A percentile compares a stretch with the other conserved stretches of the same genome.
Evolutionary conservation across 225 moss, liverwort and hornwort species (phyloP).

Genomic region (Straminergon stramineum): DNA sequence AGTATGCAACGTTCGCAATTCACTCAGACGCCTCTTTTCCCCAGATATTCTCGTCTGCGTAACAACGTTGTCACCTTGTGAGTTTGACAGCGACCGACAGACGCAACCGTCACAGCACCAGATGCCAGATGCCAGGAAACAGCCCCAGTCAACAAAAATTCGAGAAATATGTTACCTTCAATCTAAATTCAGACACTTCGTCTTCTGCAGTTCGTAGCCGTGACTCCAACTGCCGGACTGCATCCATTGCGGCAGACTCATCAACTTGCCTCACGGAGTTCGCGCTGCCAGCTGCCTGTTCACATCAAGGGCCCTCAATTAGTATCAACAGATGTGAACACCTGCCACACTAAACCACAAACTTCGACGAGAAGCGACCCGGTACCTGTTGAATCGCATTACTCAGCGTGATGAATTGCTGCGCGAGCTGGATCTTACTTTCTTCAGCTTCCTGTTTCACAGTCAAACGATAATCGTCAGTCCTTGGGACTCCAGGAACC

Average conservation of each 20-base stretch:
- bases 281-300: constrained; percentile 60
- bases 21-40: constrained; percentile 70
- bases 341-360: not conserved
- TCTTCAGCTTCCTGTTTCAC: constrained; percentile 72
- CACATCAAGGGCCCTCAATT: not conserved
- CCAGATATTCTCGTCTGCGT: constrained; percentile 66
- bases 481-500: not conserved
- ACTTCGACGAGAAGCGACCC: not conserved
- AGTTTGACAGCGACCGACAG: not conserved
- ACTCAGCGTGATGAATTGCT: constrained; percentile 61
- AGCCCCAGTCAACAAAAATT: not conserved
- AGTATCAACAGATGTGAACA: not conserved
- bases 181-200: constrained; percentile 57
- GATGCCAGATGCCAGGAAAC: not conserved
- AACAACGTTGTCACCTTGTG: not conserved
- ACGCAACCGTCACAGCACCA: not conserved
- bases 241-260: constrained; percentile 54
- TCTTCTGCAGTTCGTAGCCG: constrained; percentile 41
- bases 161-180: constrained; percentile 31
- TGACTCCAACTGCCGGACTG: constrained; percentile 55
- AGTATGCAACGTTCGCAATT: constrained; percentile 52
- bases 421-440: constrained; percentile 76
- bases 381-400: constrained; percentile 65
- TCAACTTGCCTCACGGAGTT: constrained; percentile 55
- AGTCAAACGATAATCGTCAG: not conserved